These are phyloP conservation scores for Aspergillus amoenus DNA, from an alignment of 2,329 filamentous ascomycete genomes.

Conservation along the genomic window DNA sequence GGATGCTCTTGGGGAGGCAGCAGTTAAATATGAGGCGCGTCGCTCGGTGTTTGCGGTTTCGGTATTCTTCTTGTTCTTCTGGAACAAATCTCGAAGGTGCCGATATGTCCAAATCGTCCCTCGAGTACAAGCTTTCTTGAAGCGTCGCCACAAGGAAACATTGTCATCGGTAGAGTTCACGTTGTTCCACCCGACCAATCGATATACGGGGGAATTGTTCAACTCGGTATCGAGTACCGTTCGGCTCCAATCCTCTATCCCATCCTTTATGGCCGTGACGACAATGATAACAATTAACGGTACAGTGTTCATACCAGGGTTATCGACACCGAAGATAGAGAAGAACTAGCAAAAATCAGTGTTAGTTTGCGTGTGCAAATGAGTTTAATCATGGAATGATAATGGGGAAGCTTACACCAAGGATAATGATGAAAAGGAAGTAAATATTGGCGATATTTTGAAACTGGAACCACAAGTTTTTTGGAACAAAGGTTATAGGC, in stretches of 20 bases:
- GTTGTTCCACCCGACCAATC: constrained; percentile 84
- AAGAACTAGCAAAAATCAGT: constrained; percentile 66
- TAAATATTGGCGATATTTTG: constrained; percentile 99
- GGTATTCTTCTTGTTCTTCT: constrained; percentile 45
- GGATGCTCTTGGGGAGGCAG: constrained; percentile 56
- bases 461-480: constrained; percentile 97
- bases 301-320: constrained; percentile 85
- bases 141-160: constrained; percentile 77
- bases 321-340: constrained; percentile 88
- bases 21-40: constrained; percentile 66
- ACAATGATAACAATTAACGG: constrained; percentile 89
- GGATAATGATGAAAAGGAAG: constrained; percentile 93
- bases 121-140: constrained; percentile 84
- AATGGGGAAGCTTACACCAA: constrained; percentile 66
- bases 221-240: constrained; percentile 89
- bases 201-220: constrained; percentile 94
- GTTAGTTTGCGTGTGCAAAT: constrained; percentile 21
- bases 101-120: constrained; percentile 57
- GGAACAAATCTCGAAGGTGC: constrained; percentile 50
- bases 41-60: constrained; percentile 49
- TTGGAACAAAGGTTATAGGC: constrained; percentile 88
- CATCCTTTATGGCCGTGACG: constrained; percentile 90
- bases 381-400: background rate
- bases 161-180: constrained; percentile 89
- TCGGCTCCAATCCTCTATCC: constrained; percentile 89